These are phyloP conservation scores for Hordeum vulgare DNA, from an alignment of 176 grass and related monocot genomes.

Conservation along the genomic window MorexV3_pseudomolecules_assembly NC_058520.1:534539558-534540057, in stretches of 20 bases:
- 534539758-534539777: conserved; percentile 1
- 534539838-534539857: background rate
- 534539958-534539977: conserved; percentile 22
- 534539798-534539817: background rate
- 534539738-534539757: conserved; percentile 1
- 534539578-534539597: conserved; percentile 70
- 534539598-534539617: conserved; percentile 12
- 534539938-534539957: conserved; percentile 9
- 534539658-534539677: background rate
- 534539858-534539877: background rate
- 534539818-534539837: background rate
- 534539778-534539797: conserved; percentile 3
- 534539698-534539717: conserved; percentile 1
- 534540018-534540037: conserved; percentile 12
- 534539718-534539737: background rate
- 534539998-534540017: background rate
- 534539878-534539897: background rate
- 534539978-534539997: background rate
- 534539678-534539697: background rate
- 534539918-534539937: background rate
- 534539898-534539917: conserved; percentile 18
- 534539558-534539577: conserved; percentile 70
- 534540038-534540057: background rate
- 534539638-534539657: background rate
- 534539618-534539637: conserved; percentile 13